phyloP scores from a whole-genome alignment of 805 yeast genomes.

The Naumovozyma castellii region DNA sequence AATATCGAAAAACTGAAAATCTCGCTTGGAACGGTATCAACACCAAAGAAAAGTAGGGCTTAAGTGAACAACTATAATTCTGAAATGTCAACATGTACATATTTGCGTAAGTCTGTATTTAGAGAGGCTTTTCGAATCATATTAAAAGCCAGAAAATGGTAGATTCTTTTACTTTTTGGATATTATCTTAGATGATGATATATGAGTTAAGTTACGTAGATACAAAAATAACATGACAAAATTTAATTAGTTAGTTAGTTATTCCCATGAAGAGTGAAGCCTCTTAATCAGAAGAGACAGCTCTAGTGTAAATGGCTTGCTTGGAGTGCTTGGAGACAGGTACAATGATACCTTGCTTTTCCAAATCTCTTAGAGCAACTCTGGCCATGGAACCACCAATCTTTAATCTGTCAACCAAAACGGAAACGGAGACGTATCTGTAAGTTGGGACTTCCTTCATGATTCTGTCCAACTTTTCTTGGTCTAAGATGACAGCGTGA shows the following conservation, averaged over 20 bases:
- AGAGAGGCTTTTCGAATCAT: no score
- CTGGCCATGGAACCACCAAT: conserved; percentile 98
- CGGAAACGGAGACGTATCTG: conserved; percentile 97
- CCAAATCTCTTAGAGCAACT: conserved; percentile 93
- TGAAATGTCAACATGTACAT: no score
- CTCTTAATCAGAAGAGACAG: conserved; percentile 54
- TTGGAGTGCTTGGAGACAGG: conserved; percentile 91
- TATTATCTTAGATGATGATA: background rate
- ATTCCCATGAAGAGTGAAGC: no score
- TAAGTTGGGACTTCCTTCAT: conserved; percentile 98
- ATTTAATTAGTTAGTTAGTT: no score
- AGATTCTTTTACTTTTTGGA: background rate
- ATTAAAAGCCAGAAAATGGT: background rate
- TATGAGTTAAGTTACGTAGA: background rate
- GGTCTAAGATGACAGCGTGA: conserved; percentile 94
- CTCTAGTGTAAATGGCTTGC: conserved; percentile 91
- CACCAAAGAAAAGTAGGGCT: background rate
- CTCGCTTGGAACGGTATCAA: background rate
- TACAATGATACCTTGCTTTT: conserved; percentile 87
- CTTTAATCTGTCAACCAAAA: conserved; percentile 98
- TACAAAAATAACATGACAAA: no score
- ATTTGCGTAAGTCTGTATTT: no score
- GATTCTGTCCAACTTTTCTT: conserved; percentile 98
- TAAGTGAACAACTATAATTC: no score
- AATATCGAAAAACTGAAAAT: background rate